Evolutionary conservation across 2,329 filamentous ascomycete species (phyloP).

Genomic region (Beauveria caledonica): DNA sequence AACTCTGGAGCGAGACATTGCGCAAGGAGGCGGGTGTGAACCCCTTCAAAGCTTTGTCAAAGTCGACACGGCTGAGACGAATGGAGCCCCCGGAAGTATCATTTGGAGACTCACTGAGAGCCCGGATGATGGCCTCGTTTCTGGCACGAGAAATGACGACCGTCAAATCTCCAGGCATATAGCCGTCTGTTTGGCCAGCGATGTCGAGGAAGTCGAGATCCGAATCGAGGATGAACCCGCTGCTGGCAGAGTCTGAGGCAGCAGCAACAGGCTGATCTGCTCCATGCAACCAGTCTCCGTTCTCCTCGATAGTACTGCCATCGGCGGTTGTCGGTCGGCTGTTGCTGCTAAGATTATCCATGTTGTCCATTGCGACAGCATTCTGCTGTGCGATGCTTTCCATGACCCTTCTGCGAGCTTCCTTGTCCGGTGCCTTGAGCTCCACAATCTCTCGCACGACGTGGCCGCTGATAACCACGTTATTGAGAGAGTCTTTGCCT

Average conservation of each 20-base stretch:
- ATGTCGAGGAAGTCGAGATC: slow-evolving; percentile 87
- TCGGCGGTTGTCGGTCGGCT: slow-evolving; percentile 52
- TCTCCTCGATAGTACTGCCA: slow-evolving; percentile 45
- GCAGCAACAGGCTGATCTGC: slow-evolving; percentile 47
- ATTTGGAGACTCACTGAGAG: slow-evolving; percentile 49
- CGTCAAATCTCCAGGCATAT: slow-evolving; percentile 91
- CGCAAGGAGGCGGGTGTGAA: slow-evolving; percentile 93
- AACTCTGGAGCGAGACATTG: slow-evolving; percentile 89
- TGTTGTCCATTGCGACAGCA: slow-evolving; percentile 31
- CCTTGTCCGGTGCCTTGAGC: slow-evolving; percentile 87
- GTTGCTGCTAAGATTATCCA: slow-evolving; percentile 30
- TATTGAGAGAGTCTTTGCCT: slow-evolving; percentile 86
- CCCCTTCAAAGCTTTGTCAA: slow-evolving; percentile 74
- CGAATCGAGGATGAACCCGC: slow-evolving; percentile 64
- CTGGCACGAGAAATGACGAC: slow-evolving; percentile 79
- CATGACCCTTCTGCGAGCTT: slow-evolving; percentile 73
- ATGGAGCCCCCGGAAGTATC: slow-evolving; percentile 43
- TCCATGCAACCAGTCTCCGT: slow-evolving; percentile 69
- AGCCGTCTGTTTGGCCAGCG: slow-evolving; percentile 89
- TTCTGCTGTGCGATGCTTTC: slow-evolving; percentile 64
- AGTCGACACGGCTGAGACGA: slow-evolving; percentile 64
- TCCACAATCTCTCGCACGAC: slow-evolving; percentile 86
- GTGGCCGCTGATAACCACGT: slow-evolving; percentile 82
- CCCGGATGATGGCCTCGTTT: slow-evolving; percentile 86
- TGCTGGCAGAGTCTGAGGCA: slow-evolving; percentile 26